Base-by-base conservation (phyloP, 78 protist genomes). In the Dictyostelium purpureum region DNA sequence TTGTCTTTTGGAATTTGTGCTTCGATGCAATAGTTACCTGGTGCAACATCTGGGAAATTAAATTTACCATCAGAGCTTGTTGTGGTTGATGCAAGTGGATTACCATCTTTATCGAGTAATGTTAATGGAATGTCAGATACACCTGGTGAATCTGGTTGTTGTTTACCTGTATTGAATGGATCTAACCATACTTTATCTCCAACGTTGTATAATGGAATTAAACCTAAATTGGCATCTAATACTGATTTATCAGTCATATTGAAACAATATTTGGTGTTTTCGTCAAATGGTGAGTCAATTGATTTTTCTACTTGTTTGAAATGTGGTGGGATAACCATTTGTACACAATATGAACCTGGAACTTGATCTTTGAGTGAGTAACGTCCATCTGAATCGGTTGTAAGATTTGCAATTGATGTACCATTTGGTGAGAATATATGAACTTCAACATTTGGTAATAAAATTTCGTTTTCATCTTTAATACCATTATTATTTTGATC, bases 261-360 rank as follows among this genome's bases (percentile, higher is more conserved):
- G 87, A 45, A 45, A 37, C 45, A 63, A 54, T 79, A 47, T 65
- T 61, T 19, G 35, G 40, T 24, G 18, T 28, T 5, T n/a, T 28
- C 5, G 6, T 63, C 54, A 51, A 79, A 19, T 54, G 57, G 57
- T 66, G 88, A 57, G 16, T 75, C 81, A 26, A 16, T 3, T 26
- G 47, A 31, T 33, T 19, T 19, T 19, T 0, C 38, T 43, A 43
- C 28, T 21, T 31, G 77, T 70, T 40, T 61, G 35, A 65, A 79
- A 10, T 28, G 42, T 28, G 18, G 63, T 79, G 88, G 88, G 3
- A 37, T 65, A 18, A 12, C 38, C n/a, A 82, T 21, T 43, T 67
- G 54, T 5, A 66, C 57, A 61, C 83, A 75, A 66, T 73, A 82
- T 26, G 21, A 18, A 26, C 79, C 90, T 43, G 74, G 67, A 16